phyloP scores from a whole-genome alignment of 352 stramenopile species.

The Globisporangium viniferum region DNA sequence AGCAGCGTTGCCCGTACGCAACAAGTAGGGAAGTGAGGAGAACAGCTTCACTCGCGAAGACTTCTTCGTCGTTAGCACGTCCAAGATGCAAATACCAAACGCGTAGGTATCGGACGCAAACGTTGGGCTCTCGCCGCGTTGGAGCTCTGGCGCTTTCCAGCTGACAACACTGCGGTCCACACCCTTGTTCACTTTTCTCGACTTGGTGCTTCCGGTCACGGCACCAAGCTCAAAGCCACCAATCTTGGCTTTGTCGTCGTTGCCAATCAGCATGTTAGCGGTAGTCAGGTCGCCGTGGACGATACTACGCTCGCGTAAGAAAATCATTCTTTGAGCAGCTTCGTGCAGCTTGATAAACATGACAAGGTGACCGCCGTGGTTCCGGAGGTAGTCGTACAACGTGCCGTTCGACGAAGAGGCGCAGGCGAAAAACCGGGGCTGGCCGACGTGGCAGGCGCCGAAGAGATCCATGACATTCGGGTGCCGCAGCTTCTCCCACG shows the following conservation, averaged over 20 bases:
- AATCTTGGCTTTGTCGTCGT: constrained; percentile 8
- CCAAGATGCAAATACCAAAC: constrained; percentile 8
- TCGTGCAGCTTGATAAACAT: constrained; percentile 11
- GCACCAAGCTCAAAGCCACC: constrained; percentile 4
- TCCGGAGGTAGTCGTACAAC: background rate
- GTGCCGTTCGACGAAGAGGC: background rate
- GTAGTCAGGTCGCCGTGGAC: constrained; percentile 5
- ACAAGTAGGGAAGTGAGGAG: background rate
- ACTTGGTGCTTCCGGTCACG: background rate
- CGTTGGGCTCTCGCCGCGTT: background rate
- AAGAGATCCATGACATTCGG: constrained; percentile 4
- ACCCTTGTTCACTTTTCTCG: background rate
- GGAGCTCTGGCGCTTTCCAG: constrained; percentile 7
- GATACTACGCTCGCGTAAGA: background rate
- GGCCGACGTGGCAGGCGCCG: background rate
- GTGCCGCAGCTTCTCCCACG: constrained; percentile 1
- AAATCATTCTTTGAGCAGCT: constrained; percentile 8
- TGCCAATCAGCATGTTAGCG: constrained; percentile 7
- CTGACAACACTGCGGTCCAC: background rate
- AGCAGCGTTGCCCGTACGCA: background rate
- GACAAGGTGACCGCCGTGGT: background rate
- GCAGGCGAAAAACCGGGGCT: constrained; percentile 6
- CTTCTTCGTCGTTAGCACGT: constrained; percentile 2
- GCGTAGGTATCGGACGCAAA: constrained; percentile 5
- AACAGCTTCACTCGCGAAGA: background rate